Percentiles rank a stretch among this genome's conserved stretches.
These are phyloP conservation scores for Fraxinus excelsior DNA, from an alignment of 257 asterid species.

Conservation along the genomic window DNA sequence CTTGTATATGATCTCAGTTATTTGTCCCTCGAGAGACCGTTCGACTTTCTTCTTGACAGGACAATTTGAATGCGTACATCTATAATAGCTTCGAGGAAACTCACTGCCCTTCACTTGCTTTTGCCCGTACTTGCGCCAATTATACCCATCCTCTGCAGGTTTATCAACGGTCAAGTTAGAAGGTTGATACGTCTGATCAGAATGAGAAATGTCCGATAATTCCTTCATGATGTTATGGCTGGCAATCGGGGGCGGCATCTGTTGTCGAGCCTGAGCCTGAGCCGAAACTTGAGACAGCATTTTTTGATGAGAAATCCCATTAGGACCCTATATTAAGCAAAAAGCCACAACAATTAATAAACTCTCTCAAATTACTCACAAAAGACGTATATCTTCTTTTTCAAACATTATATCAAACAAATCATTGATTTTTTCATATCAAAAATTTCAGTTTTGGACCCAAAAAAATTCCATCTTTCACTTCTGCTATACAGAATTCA, in stretches of 20 bases:
- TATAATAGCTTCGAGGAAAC: slow-evolving; percentile 63
- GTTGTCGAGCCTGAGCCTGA: slow-evolving; percentile 40
- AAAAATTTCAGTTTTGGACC: background rate
- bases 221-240: slow-evolving; percentile 21
- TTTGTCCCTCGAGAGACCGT: slow-evolving; percentile 64
- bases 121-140: slow-evolving; percentile 77
- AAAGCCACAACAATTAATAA: background rate
- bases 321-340: slow-evolving; percentile 41
- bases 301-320: slow-evolving; percentile 60
- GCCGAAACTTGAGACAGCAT: slow-evolving; percentile 48
- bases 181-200: slow-evolving; percentile 30
- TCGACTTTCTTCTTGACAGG: slow-evolving; percentile 57
- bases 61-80: slow-evolving; percentile 45
- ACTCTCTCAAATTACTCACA: background rate
- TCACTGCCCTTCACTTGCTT: slow-evolving; percentile 73
- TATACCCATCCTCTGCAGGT: slow-evolving; percentile 62
- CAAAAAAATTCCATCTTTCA: background rate
- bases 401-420: background rate
- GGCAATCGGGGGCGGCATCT: slow-evolving; percentile 17
- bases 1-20: slow-evolving; percentile 67
- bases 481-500: background rate
- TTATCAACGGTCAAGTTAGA: slow-evolving; percentile 34
- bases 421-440: background rate
- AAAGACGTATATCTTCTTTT: background rate
- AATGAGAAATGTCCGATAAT: slow-evolving; percentile 15